Evolutionary conservation across 257 asterid species (phyloP), one percentile per base, ranked within the genome.

Genomic region (Verbascum thapsus): DNA sequence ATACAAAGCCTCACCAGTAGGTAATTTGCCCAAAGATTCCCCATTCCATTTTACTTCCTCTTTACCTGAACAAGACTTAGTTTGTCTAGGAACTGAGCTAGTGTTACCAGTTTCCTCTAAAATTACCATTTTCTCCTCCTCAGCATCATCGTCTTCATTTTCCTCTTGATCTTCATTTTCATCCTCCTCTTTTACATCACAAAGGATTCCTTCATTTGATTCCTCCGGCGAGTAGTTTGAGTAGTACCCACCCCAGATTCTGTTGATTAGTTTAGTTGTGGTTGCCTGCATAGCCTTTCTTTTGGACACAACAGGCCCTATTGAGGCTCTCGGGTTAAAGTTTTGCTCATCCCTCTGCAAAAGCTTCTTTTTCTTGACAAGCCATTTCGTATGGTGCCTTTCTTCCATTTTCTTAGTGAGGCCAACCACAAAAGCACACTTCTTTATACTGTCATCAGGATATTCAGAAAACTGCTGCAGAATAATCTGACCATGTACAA

Each of bases 261-360:
- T 77, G 75, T 87, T 85, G 64, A 92, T 81, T 55, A 89, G 79
- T 80, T 83, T 83, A 2, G 99, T 89, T 8, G 97, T 83, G 8
- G 99, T 89, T 13, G 99, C 99, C 74, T 87, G 95, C 99, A 92
- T 92, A 48, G 99, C 84, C 80, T 87, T 87, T 76, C 85, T 83
- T 74, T 82, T 85, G 47, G 97, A 90, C 38, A 77, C 75, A 58
- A 78, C 81, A 43, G 95, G 85, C 50, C 59, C 91, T 79, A 89
- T 82, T 43, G 81, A 86, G 30, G 95, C 94, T 78, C 97, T 80
- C 10, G 99, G 99, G 75, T 92, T 92, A 58, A 82, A 69, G 72
- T 92, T 92, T 40, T 48, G 75, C 37, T 15, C 85, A 44, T 60
- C 49, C 70, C 95, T 82, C 35, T 62, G 77, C 70, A 87, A 64